Evolutionary conservation across 495 filamentous ascomycete genomes (phyloP), one percentile per base, ranked within the genome.

Genomic region (Hypoxylon fragiforme): DNA sequence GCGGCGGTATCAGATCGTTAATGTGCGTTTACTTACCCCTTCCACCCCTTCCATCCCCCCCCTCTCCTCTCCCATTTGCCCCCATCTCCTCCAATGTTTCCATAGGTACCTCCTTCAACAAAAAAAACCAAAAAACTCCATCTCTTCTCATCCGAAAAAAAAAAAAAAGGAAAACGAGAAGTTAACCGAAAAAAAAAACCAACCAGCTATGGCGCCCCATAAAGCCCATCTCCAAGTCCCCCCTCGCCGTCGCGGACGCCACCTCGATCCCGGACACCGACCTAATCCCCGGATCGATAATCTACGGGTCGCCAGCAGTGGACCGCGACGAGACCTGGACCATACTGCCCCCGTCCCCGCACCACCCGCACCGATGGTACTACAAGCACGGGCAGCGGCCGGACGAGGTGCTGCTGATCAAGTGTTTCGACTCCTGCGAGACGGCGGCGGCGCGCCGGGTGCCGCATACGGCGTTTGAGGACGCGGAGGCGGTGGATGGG

Each of bases 291-390:
- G 75, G 91, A 0, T 75, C 86, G 56, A 86, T 90, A 55, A 70
- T 88, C 30, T 89, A 90, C 68, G 54, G n/a, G n/a, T n/a, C n/a
- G n/a, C n/a, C n/a, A n/a, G n/a, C 62, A 9, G 81, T 83, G 7
- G 70, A 85, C 41, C 81, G 73, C 18, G 88, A 88, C 7, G 87
- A 89, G 74, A 91, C 87, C 1, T 85, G 85, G 60, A 82, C 79
- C 0, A 85, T 94, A 18, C 71, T 71, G 54, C 81, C n/a, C n/a
- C n/a, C 79, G 26, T 80, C 77, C 48, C 64, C 73, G 0, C 55
- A 49, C 1, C 81, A 88, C 70, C 70, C 73, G 1, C 82, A 88
- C 71, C 70, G 73, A 64, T 94, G 89, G 88, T 78, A 81, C 64
- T 95, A 88, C 68, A 85, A 86, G 80, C 82, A 81, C 45, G 84